Conservation (phyloP, 2,329 filamentous ascomycete genomes). For the Xylaria polymorpha region DNA sequence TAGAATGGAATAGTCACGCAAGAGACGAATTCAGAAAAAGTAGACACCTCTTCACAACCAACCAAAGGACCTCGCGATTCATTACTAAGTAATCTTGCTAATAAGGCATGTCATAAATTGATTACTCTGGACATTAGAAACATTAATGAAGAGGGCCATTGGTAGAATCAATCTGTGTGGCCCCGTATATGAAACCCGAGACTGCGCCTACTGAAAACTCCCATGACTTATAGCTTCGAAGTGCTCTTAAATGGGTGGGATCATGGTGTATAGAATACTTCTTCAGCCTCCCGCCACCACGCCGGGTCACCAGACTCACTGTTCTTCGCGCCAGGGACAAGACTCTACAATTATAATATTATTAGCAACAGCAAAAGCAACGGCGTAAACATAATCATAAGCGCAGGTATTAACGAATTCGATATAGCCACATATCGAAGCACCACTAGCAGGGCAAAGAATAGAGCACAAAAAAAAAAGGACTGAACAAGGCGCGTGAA, state of each 20-base stretch:
- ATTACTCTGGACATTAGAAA: conserved; percentile 2
- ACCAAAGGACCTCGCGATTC: neutral
- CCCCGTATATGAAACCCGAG: conserved; percentile 6
- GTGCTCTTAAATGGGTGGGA: neutral
- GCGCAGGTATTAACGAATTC: neutral
- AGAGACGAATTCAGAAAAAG: neutral
- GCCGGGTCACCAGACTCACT: conserved; percentile 69
- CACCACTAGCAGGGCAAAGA: neutral
- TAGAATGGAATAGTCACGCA: neutral
- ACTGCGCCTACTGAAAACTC: neutral
- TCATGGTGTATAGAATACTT: conserved; percentile 73
- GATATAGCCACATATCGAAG: neutral
- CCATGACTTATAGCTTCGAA: neutral
- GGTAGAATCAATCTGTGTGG: neutral
- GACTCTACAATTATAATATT: conserved; percentile 42
- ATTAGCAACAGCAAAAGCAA: conserved; percentile 9
- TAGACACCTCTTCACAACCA: neutral
- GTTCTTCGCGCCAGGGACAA: conserved; percentile 69
- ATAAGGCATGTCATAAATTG: neutral
- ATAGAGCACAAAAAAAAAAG: neutral
- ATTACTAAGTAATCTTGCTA: neutral
- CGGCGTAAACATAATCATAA: neutral
- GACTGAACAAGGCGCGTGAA: neutral
- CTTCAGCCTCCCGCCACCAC: conserved; percentile 77
- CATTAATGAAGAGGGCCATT: neutral